Conservation (phyloP, 2,329 filamentous ascomycete species). For the Aspergillus phoenicis region DNA sequence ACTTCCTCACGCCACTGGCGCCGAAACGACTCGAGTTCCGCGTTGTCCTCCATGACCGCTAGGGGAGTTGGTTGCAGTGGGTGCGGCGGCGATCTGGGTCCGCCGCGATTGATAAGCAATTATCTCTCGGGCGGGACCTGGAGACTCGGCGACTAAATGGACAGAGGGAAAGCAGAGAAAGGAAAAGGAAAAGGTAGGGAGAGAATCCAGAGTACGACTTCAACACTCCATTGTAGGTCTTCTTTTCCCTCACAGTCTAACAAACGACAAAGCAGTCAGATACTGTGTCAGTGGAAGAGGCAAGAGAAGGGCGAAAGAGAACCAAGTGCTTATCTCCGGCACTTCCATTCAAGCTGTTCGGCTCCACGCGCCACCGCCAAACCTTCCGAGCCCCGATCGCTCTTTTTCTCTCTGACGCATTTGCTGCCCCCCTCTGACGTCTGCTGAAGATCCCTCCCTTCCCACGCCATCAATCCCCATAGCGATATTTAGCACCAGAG, state of each 20-base stretch:
- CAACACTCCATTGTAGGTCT: neutral
- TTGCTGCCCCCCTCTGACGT: slow-evolving; percentile 11
- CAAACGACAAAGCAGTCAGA: neutral
- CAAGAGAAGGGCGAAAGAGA: neutral
- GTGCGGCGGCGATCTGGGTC: slow-evolving; percentile 18
- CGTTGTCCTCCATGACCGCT: slow-evolving; percentile 50
- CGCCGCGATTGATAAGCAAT: slow-evolving; percentile 26
- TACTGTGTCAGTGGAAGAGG: neutral
- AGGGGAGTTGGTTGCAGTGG: slow-evolving; percentile 25
- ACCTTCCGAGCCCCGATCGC: slow-evolving; percentile 18
- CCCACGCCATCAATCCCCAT: neutral
- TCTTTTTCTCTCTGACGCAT: slow-evolving; percentile 29
- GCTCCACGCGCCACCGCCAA: slow-evolving; percentile 29
- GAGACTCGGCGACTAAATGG: neutral
- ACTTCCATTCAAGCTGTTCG: slow-evolving; percentile 20
- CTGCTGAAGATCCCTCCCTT: slow-evolving; percentile 5
- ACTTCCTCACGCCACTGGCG: slow-evolving; percentile 86
- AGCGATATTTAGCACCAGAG: neutral
- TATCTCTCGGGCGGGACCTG: slow-evolving; percentile 9
- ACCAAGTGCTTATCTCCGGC: slow-evolving; percentile 21
- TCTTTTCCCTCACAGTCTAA: neutral
- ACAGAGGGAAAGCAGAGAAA: neutral
- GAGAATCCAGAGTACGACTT: no score
- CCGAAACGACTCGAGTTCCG: slow-evolving; percentile 84
- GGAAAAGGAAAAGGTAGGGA: neutral